phyloP scores from a whole-genome alignment of 108 stramenopile genomes.

The Aurantiochytrium sp. region DNA sequence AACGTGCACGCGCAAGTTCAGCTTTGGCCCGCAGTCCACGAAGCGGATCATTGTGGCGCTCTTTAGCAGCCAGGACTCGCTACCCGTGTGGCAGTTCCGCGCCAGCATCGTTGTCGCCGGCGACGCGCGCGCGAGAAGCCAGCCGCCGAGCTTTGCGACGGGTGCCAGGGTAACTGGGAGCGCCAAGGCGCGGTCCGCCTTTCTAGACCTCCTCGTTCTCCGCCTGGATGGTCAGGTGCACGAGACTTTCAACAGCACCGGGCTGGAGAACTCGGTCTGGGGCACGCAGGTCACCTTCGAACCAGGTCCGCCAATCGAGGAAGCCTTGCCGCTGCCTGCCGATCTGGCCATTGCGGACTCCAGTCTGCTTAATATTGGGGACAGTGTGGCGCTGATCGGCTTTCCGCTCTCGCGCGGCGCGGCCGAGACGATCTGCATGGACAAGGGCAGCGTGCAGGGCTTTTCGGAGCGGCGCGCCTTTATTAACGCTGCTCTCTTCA shows the following conservation, averaged over 20 bases:
- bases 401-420: background rate
- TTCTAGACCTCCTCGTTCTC: background rate
- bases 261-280: slow-evolving; percentile 7
- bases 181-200: background rate
- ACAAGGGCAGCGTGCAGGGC: background rate
- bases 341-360: background rate
- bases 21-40: background rate
- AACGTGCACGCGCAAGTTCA: background rate
- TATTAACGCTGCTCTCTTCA: background rate
- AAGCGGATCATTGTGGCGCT: background rate
- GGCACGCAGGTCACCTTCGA: background rate
- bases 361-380: background rate
- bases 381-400: background rate
- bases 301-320: background rate
- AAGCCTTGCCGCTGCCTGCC: background rate
- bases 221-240: background rate
- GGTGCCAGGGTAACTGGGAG: background rate
- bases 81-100: background rate
- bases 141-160: background rate
- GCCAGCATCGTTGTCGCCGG: background rate
- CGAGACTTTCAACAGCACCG: background rate
- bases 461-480: background rate
- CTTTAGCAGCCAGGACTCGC: background rate
- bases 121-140: background rate
- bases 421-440: slow-evolving; percentile 6